Conservation (phyloP, 306 rosid genomes). For the Crotalaria pallida region DNA sequence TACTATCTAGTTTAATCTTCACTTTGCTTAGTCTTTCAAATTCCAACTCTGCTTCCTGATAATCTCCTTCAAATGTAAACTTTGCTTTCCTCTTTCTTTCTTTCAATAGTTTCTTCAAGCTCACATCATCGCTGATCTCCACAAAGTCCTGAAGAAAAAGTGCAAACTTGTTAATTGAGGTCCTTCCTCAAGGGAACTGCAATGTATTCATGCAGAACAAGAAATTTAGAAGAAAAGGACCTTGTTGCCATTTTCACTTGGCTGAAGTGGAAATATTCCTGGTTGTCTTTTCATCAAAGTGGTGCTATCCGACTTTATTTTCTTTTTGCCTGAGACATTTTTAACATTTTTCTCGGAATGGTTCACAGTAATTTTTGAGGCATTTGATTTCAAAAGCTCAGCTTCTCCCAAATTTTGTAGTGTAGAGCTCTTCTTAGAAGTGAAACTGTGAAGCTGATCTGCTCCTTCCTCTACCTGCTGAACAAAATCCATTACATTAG, state of each 20-base stretch:
- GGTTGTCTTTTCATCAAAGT: slow-evolving; percentile 39
- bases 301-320: slow-evolving; percentile 26
- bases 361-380: slow-evolving; percentile 22
- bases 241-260: slow-evolving; percentile 37
- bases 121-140: slow-evolving; percentile 59
- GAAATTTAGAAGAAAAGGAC: slow-evolving; percentile 25
- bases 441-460: slow-evolving; percentile 25
- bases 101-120: slow-evolving; percentile 68
- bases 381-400: slow-evolving; percentile 32
- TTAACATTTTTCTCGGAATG: slow-evolving; percentile 22
- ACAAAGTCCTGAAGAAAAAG: slow-evolving; percentile 38
- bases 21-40: slow-evolving; percentile 61
- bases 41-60: slow-evolving; percentile 51
- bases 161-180: not conserved
- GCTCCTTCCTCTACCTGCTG: slow-evolving; percentile 36
- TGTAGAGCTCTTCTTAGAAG: slow-evolving; percentile 25
- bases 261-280: slow-evolving; percentile 26
- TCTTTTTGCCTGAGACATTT: slow-evolving; percentile 28
- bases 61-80: slow-evolving; percentile 30
- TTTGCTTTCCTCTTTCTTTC: slow-evolving; percentile 39
- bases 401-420: slow-evolving; percentile 32
- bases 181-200: not conserved
- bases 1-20: slow-evolving; percentile 40
- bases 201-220: not conserved
- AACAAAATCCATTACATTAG: slow-evolving; percentile 17